phyloP scores from a whole-genome alignment of 1,139 yeast genomes.

The Sugiyamaella novakii region DNA sequence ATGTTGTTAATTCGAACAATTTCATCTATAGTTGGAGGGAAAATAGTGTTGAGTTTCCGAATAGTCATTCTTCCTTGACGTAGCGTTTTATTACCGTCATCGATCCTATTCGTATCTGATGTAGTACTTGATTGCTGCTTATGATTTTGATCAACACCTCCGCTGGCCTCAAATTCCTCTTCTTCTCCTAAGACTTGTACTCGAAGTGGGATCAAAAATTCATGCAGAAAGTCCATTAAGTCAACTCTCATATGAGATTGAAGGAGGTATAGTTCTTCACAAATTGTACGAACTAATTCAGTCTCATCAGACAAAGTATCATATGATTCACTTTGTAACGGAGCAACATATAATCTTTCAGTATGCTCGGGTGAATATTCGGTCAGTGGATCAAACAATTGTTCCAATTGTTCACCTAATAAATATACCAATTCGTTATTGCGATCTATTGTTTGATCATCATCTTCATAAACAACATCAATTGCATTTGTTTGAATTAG shows the following conservation, averaged over 20 bases:
- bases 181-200: slow-evolving; percentile 62
- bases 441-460: slow-evolving; percentile 53
- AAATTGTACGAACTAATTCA: slow-evolving; percentile 48
- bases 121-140: slow-evolving; percentile 7
- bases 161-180: slow-evolving; percentile 13
- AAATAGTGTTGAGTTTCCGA: slow-evolving; percentile 67
- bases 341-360: slow-evolving; percentile 64
- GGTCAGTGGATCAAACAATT: slow-evolving; percentile 80
- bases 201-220: slow-evolving; percentile 77
- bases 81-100: slow-evolving; percentile 1
- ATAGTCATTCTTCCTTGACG: slow-evolving; percentile 46
- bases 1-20: slow-evolving; percentile 86
- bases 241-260: slow-evolving; percentile 76
- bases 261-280: slow-evolving; percentile 65
- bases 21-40: slow-evolving; percentile 96
- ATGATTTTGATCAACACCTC: slow-evolving; percentile 1
- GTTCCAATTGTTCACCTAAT: slow-evolving; percentile 84
- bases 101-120: background rate
- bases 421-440: slow-evolving; percentile 74
- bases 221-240: slow-evolving; percentile 71
- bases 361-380: slow-evolving; percentile 92
- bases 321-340: slow-evolving; percentile 35
- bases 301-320: slow-evolving; percentile 36
- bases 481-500: slow-evolving; percentile 56
- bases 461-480: slow-evolving; percentile 73